phyloP scores from a whole-genome alignment of 805 yeast genomes.

The Starmerella lactis-condensi region DNA sequence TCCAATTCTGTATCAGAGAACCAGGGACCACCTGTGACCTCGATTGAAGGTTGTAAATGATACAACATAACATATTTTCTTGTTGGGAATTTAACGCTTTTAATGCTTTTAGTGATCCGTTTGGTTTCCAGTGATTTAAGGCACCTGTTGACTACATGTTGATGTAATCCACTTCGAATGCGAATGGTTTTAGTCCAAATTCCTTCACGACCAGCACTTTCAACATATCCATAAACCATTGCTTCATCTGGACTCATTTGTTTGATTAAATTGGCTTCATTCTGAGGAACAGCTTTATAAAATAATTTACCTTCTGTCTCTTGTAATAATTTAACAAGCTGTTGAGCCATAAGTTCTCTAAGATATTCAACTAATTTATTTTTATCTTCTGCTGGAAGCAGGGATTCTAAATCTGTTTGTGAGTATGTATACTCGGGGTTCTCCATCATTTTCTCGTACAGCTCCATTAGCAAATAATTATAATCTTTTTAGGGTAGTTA shows the following conservation, averaged over 20 bases:
- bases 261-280: constrained; percentile 59
- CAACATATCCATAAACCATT: constrained; percentile 76
- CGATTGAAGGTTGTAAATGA: constrained; percentile 80
- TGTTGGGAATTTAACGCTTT: constrained; percentile 78
- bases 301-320: constrained; percentile 37
- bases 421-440: constrained; percentile 33
- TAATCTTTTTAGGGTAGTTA: too few relatives aligned
- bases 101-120: constrained; percentile 70
- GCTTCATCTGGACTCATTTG: constrained; percentile 77
- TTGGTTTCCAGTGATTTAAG: constrained; percentile 63
- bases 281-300: constrained; percentile 54
- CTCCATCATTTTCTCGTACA: constrained; percentile 49
- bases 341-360: constrained; percentile 33
- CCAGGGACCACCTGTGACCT: constrained; percentile 99
- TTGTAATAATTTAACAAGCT: constrained; percentile 50
- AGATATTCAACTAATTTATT: constrained; percentile 27
- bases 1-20: constrained; percentile 91
- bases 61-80: constrained; percentile 92
- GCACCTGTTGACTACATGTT: constrained; percentile 72
- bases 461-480: constrained; percentile 1
- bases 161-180: constrained; percentile 74
- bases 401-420: constrained; percentile 47
- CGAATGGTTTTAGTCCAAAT: constrained; percentile 88
- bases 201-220: constrained; percentile 85
- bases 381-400: constrained; percentile 29